Conservation (phyloP, 2,329 filamentous ascomycete species). For the Fusarium algeriense region DNA sequence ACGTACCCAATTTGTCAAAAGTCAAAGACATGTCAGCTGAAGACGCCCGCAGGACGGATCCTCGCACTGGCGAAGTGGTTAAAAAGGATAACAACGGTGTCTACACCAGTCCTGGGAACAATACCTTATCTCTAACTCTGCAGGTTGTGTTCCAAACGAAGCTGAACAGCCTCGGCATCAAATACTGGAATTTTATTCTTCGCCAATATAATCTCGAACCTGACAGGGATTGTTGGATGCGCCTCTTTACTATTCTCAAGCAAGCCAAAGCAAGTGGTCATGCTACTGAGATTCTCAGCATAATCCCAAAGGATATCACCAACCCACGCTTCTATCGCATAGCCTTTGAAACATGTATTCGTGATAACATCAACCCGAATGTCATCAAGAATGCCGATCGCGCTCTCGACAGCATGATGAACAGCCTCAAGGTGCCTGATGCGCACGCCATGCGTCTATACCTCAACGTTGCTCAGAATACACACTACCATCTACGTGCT, state of each 20-base stretch:
- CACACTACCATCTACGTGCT: conserved; percentile 55
- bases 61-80: conserved; percentile 4
- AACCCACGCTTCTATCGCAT: conserved; percentile 72
- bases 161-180: conserved; percentile 70
- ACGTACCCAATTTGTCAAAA: conserved; percentile 69
- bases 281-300: conserved; percentile 68
- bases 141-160: conserved; percentile 71
- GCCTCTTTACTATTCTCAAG: conserved; percentile 76
- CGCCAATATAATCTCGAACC: conserved; percentile 72
- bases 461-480: conserved; percentile 66
- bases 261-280: conserved; percentile 73
- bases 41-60: conserved; percentile 14
- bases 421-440: conserved; percentile 59
- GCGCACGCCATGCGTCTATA: conserved; percentile 65
- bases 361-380: conserved; percentile 81
- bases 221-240: conserved; percentile 77
- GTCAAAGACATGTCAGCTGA: conserved; percentile 11
- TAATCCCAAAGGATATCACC: conserved; percentile 62
- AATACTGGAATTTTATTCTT: conserved; percentile 84
- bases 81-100: conserved; percentile 34
- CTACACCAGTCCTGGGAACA: conserved; percentile 62
- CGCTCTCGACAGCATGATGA: conserved; percentile 74
- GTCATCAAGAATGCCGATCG: conserved; percentile 73
- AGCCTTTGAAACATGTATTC: conserved; percentile 78
- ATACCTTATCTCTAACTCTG: conserved; percentile 77